Evolutionary conservation across 768 basidiomycete genomes (phyloP).

Genomic region (Trichaptum fuscoviolaceum): DNA sequence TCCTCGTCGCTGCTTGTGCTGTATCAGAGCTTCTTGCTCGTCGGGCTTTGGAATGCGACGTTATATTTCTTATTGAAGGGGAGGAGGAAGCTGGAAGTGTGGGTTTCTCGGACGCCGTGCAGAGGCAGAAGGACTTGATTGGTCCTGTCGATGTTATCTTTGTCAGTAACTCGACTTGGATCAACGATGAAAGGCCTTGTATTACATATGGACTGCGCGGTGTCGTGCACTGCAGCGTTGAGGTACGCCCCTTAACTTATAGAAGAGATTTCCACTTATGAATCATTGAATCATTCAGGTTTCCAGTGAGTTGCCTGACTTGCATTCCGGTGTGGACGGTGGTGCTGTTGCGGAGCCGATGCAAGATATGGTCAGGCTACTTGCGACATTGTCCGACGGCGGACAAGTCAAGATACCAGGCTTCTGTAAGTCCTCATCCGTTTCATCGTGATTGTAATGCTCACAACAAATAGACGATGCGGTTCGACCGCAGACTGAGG

Average conservation of each 20-base stretch:
- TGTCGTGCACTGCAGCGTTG: conserved; percentile 81
- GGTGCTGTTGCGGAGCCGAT: conserved; percentile 87
- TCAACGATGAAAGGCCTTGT: conserved; percentile 86
- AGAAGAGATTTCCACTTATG: neutral
- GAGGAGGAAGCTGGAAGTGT: conserved; percentile 94
- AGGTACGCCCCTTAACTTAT: conserved; percentile 36
- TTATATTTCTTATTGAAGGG: conserved; percentile 91
- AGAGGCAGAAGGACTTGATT: conserved; percentile 71
- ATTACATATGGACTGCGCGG: conserved; percentile 94
- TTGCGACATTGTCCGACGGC: conserved; percentile 61
- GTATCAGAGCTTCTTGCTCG: conserved; percentile 72
- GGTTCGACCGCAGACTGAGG: conserved; percentile 62
- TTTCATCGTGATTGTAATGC: neutral
- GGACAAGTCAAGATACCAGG: conserved; percentile 64
- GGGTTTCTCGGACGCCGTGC: conserved; percentile 78
- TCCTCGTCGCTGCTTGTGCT: conserved; percentile 86
- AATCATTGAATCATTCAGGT: conserved; percentile 41
- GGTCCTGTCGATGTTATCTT: conserved; percentile 87
- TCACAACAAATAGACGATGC: conserved; percentile 50
- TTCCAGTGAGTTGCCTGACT: conserved; percentile 65
- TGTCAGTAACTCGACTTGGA: conserved; percentile 96
- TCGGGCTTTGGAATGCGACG: conserved; percentile 74
- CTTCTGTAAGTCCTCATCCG: conserved; percentile 65
- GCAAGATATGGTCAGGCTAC: conserved; percentile 84
- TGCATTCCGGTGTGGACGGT: conserved; percentile 93